Base-by-base conservation (phyloP, 805 yeast genomes). In the Suhomyces sp. region DNA sequence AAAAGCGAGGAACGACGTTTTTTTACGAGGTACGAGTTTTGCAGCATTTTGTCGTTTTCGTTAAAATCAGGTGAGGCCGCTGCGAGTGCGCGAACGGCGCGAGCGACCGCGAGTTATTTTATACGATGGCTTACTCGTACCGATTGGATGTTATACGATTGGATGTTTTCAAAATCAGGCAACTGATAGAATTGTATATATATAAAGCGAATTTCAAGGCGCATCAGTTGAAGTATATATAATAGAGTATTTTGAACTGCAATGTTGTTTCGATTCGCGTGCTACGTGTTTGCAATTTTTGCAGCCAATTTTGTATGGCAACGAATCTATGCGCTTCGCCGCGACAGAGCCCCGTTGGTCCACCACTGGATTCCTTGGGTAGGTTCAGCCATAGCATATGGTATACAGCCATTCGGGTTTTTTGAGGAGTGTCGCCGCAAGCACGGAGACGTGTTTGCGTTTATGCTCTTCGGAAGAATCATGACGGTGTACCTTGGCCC, bases 401-500 rank as follows among this genome's bases (percentile, higher is more conserved):
- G 98, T 61, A 87, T 86, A 86, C 86, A 86, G 59, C 99, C 99
- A n/a, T 93, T 91, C 67, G 88, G 83, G 55, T 93, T 93, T 68
- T 94, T 94, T 64, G 86, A 80, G 56, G 75, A 78, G 43, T 86
- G 93, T 69, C 87, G 90, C 58, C 66, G 78, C 60, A 86, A 89
- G 66, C 82, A 92, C 63, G 99, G 99, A 56, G 97, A 94, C 69
- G 88, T 89, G 45, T 93, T 91, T 65, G 85, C 97, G 22, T 93
- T 94, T 65, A 81, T 92, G 57, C 71, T 94, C 67, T 77, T 94
- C 59, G 99, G 99, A 52, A 87, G 83, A 64, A 86, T 84, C 40
- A 89, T 93, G 96, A 92, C 97, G 6, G 98, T 94, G 53, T 91
- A 89, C 65, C 76, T 94, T 60, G 99, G 98, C 46, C 97, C 98